Evolutionary conservation across 108 stramenopile species (phyloP).

Genomic region (Nitzschia inconspicua): DNA sequence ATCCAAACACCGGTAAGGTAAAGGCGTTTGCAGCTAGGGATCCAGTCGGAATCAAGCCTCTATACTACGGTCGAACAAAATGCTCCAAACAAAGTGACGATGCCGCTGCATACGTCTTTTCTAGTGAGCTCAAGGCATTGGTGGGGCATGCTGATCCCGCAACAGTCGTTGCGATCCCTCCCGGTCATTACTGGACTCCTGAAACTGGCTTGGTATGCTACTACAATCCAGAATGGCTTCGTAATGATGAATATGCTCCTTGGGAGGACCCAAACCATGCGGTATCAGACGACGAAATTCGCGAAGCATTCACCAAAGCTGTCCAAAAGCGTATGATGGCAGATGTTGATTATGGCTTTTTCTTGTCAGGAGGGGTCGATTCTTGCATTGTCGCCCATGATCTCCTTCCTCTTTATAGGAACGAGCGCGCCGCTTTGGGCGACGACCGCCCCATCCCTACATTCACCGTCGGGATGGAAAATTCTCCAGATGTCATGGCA

Average conservation of each 20-base stretch:
- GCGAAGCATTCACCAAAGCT: conserved; percentile 53
- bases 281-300: conserved; percentile 56
- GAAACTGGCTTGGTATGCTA: conserved; percentile 56
- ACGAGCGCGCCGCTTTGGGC: conserved; percentile 26
- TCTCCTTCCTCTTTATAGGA: conserved; percentile 54
- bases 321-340: conserved; percentile 73
- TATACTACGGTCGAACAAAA: conserved; percentile 59
- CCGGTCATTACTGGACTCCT: conserved; percentile 79
- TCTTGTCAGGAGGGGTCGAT: conserved; percentile 73
- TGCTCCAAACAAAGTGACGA: conserved; percentile 11
- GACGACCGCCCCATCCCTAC: conserved; percentile 66
- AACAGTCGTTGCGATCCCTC: conserved; percentile 52
- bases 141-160: conserved; percentile 57
- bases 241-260: conserved; percentile 54
- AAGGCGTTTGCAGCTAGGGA: conserved; percentile 67
- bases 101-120: conserved; percentile 47
- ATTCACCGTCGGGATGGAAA: conserved; percentile 76
- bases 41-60: conserved; percentile 76
- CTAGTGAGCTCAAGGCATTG: conserved; percentile 64
- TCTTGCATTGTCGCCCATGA: conserved; percentile 66
- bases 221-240: conserved; percentile 71
- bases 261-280: conserved; percentile 44
- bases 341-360: conserved; percentile 78
- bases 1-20: conserved; percentile 21
- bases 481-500: conserved; percentile 73